phyloP scores from a whole-genome alignment of 345 rosid species.

The Eucalyptus marginata region DNA sequence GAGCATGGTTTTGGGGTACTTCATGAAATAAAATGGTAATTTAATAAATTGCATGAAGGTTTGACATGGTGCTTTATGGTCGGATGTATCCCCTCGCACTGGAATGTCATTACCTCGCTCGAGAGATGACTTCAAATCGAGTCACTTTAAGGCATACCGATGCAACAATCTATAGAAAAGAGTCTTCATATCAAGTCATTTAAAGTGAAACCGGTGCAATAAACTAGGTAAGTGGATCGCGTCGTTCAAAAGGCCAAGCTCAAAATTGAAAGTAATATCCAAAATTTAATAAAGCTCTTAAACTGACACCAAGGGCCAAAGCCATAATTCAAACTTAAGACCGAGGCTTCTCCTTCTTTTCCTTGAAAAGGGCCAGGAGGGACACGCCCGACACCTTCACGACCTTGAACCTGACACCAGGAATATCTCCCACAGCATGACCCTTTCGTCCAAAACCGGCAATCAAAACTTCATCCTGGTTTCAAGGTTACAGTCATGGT shows the following conservation, averaged over 20 bases:
- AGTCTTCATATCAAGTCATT: background rate
- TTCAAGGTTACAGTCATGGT: background rate
- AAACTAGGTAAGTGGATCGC: background rate
- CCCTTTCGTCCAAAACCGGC: slow-evolving; percentile 84
- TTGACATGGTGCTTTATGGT: background rate
- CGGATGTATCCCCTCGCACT: background rate
- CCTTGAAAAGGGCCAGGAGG: slow-evolving; percentile 67
- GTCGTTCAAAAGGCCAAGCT: slow-evolving; percentile 1
- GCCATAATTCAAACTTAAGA: slow-evolving; percentile 15
- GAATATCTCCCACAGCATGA: slow-evolving; percentile 85
- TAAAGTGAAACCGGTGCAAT: background rate
- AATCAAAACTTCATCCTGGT: slow-evolving; percentile 66
- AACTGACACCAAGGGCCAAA: background rate
- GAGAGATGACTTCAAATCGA: background rate
- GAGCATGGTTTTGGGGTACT: background rate
- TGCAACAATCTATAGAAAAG: background rate
- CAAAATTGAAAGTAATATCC: background rate
- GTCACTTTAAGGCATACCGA: background rate
- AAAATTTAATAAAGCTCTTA: background rate
- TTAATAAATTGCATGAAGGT: background rate
- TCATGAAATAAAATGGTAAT: background rate
- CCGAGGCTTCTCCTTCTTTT: slow-evolving; percentile 86
- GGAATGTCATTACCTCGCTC: background rate
- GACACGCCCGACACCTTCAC: slow-evolving; percentile 85
- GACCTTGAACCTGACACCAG: slow-evolving; percentile 83